Base-by-base conservation (phyloP, 2,329 filamentous ascomycete genomes). In the Aspergillus puulaauensis region DNA sequence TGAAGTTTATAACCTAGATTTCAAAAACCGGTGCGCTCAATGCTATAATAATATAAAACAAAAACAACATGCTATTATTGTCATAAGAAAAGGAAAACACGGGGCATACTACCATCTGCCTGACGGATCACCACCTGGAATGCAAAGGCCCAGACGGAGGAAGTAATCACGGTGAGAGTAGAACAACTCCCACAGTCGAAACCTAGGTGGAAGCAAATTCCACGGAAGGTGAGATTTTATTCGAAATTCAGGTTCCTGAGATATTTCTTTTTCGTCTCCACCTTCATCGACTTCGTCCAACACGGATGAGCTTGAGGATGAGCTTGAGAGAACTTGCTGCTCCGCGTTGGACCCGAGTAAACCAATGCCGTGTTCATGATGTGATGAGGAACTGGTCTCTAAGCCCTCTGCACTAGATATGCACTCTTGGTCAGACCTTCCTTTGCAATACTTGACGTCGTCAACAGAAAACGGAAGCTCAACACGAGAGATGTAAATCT, bases 141-240 rank as follows among this genome's bases (percentile, higher is more conserved):
- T 80, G 76, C 95, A 99, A 33, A 98, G 78, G 0, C 95, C 95
- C 53, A 99, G 75, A 56, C 95, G 83, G 90, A 91, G 96, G 75
- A 99, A 98, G 74, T 99, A 99, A 77, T 99, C 95, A 40, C 95
- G 81, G 76, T 99, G 95, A 1, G 93, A 90, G 74, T 96, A 96
- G 70, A 98, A 88, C 7, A 97, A 78, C 75, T 96, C 86, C 91
- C 93, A 96, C n/a, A 96, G 82, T 73, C 89, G 90, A 66, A 83
- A 93, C 74, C 83, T 73, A 74, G 75, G n/a, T 75, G 80, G 59
- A 61, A 71, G 59, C 52, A 67, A 44, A 59, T 62, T 52, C 65
- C 68, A 57, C 48, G 66, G 17, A 5, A 47, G 12, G 9, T 41
- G 64, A 58, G 9, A 60, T 52, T 53, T 17, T 19, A 15, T 31